Percentiles rank a stretch among this genome's conserved stretches.
Conservation (phyloP, 2,329 filamentous ascomycete species). For the Aspergillus pseudotamarii region DNA sequence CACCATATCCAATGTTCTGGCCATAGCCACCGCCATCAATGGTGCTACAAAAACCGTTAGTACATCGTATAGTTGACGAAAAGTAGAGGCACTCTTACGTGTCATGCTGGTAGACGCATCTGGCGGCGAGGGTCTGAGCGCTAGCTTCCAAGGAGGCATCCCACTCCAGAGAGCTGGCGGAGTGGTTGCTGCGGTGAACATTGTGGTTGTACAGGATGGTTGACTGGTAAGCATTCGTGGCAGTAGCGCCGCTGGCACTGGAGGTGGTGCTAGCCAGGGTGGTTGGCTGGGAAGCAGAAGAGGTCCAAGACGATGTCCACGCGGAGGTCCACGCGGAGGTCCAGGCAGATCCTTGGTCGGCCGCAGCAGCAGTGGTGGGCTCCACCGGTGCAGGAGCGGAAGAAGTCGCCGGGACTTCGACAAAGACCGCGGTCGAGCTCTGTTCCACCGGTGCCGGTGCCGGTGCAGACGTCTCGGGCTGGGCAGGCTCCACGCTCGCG, state of each 20-base stretch:
- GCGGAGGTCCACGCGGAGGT: neutral
- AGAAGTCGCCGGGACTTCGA: conserved; percentile 2
- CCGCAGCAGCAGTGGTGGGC: neutral
- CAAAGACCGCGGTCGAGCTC: neutral
- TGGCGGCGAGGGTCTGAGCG: conserved; percentile 65
- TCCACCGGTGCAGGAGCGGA: conserved; percentile 7
- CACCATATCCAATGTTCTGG: conserved; percentile 84
- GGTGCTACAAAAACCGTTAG: conserved; percentile 41
- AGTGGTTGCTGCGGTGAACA: conserved; percentile 81
- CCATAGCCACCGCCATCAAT: conserved; percentile 69
- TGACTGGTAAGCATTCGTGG: conserved; percentile 21
- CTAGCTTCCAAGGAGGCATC: conserved; percentile 63
- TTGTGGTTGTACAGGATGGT: conserved; percentile 74
- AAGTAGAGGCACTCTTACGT: conserved; percentile 54
- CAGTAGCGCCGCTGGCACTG: conserved; percentile 19
- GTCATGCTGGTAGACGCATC: conserved; percentile 75
- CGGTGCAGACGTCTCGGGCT: neutral
- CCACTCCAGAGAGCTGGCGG: conserved; percentile 67
- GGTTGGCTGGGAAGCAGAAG: conserved; percentile 7
- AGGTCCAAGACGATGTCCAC: conserved; percentile 13
- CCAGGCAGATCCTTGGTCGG: neutral
- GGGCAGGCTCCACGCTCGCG: neutral
- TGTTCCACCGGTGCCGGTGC: conserved; percentile 1
- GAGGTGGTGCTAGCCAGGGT: conserved; percentile 21
- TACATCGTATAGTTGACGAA: neutral